Percentiles rank a stretch among this genome's conserved stretches.
Evolutionary conservation across 2,329 filamentous ascomycete genomes (phyloP).

Genomic region (Cladophialophora bantiana): DNA sequence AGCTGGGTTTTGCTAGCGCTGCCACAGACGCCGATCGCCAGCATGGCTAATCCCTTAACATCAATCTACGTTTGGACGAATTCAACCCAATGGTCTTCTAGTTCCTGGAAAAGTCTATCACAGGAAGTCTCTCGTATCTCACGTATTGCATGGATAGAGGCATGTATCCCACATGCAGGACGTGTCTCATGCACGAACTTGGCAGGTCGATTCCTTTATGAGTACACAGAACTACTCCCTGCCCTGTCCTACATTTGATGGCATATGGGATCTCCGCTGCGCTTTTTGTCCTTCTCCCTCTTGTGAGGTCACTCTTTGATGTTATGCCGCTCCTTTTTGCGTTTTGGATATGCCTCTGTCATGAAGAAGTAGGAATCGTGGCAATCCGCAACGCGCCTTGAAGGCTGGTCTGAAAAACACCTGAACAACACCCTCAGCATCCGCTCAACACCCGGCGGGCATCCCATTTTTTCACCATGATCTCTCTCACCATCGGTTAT

Average conservation of each 20-base stretch:
- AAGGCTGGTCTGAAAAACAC: neutral
- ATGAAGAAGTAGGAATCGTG: neutral
- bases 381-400: neutral
- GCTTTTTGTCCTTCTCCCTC: neutral
- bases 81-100: neutral
- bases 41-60: neutral
- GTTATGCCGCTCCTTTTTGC: neutral
- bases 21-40: neutral
- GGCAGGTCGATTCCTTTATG: neutral
- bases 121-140: neutral
- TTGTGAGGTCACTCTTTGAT: neutral
- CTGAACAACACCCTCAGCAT: neutral
- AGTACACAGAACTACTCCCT: neutral
- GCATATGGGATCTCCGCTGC: neutral
- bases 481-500: conserved; percentile 47
- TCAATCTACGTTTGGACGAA: neutral
- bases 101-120: neutral
- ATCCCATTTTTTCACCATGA: conserved; percentile 17
- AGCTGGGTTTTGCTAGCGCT: neutral
- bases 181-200: neutral
- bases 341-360: neutral
- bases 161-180: neutral
- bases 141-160: conserved; percentile 1
- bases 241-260: neutral
- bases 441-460: neutral